A percentile compares a stretch with the other conserved stretches of the same genome.
Conservation (phyloP, 2,329 filamentous ascomycete genomes). For the Xylariaceae sp. region DNA sequence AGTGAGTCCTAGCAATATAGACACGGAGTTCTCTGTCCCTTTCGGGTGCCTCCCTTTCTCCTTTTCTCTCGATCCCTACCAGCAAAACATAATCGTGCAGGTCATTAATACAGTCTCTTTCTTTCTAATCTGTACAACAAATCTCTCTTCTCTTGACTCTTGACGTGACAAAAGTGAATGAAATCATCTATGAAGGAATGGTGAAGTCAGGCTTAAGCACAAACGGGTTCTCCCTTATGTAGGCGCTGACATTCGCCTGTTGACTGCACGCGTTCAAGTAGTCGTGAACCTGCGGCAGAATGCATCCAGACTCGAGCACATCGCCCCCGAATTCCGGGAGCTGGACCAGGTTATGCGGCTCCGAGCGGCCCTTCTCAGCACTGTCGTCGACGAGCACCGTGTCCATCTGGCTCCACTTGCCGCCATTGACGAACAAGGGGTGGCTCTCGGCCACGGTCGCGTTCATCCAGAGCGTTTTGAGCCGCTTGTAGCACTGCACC, state of each 20-base stretch:
- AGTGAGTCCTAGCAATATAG: too few species aligned
- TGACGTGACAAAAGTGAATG: too few species aligned
- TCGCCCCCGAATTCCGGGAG: conserved; percentile 69
- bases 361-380: conserved; percentile 68
- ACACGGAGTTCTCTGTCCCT: too few species aligned
- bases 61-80: too few species aligned
- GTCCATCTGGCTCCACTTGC: conserved; percentile 72
- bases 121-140: too few species aligned
- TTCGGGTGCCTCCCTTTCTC: too few species aligned
- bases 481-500: conserved; percentile 85
- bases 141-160: too few species aligned
- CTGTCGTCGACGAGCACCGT: conserved; percentile 89
- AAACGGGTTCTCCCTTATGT: conserved; percentile 50
- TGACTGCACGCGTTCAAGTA: conserved; percentile 52
- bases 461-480: conserved; percentile 66
- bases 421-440: conserved; percentile 37
- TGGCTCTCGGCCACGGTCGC: conserved; percentile 39
- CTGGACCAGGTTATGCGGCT: conserved; percentile 77
- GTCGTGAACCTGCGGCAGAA: conserved; percentile 56
- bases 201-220: conserved; percentile 30
- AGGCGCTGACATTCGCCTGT: conserved; percentile 58
- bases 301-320: conserved; percentile 35
- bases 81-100: too few species aligned
- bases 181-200: neutral
- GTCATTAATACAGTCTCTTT: too few species aligned